Conservation (phyloP, 2,329 filamentous ascomycete genomes). For the Nannizziopsis barbatae region DNA sequence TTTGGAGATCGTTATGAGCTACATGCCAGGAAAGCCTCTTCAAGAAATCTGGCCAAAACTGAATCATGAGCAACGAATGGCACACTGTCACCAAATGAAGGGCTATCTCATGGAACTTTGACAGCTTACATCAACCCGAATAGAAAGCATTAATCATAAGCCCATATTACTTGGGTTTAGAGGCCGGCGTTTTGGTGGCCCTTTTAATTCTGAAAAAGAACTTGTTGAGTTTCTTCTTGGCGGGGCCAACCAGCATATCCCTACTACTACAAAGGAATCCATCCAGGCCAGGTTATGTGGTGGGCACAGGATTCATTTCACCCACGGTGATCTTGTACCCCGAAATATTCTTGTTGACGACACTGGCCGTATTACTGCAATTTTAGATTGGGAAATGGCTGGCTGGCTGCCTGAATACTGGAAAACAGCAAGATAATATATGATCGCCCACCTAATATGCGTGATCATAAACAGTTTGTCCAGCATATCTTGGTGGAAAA, state of each 20-base stretch:
- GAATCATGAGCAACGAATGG: slow-evolving; percentile 3
- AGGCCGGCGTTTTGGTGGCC: not conserved
- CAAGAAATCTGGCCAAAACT: slow-evolving; percentile 2
- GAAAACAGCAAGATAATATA: slow-evolving; percentile 13
- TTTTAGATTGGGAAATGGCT: slow-evolving; percentile 18
- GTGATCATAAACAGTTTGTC: too few species aligned
- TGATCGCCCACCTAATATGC: too few species aligned
- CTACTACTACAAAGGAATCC: not conserved
- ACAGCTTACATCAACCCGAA: not conserved
- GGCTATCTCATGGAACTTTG: slow-evolving; percentile 3
- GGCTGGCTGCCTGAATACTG: slow-evolving; percentile 16
- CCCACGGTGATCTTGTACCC: slow-evolving; percentile 16
- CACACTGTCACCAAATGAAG: slow-evolving; percentile 1
- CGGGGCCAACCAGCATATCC: not conserved
- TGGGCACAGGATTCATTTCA: slow-evolving; percentile 9
- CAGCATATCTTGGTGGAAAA: too few species aligned
- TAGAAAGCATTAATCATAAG: not conserved
- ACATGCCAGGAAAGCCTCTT: slow-evolving; percentile 6
- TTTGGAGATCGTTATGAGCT: not conserved
- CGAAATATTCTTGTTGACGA: slow-evolving; percentile 16
- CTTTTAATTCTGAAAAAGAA: slow-evolving; percentile 11
- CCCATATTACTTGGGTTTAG: not conserved
- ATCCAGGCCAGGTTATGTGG: not conserved
- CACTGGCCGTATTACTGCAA: slow-evolving; percentile 14
- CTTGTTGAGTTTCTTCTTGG: slow-evolving; percentile 6